Conservation (phyloP, 352 stramenopile genomes). For the Phytophthora boehmeriae region DNA sequence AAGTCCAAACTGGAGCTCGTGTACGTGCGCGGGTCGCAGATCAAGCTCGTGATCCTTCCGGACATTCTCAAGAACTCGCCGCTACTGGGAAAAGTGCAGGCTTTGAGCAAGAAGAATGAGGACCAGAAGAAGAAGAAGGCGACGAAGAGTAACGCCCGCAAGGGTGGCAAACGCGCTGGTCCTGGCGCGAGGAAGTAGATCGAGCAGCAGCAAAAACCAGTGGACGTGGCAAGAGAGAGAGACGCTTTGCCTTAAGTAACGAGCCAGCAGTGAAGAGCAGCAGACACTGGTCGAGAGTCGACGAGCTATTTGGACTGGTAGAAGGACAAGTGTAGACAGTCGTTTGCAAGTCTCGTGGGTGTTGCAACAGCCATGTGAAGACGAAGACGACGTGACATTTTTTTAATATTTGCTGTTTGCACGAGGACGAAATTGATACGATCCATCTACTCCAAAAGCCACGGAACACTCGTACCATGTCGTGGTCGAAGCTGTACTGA, state of each 20-base stretch:
- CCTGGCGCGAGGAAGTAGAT: conserved; percentile 47
- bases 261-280: background rate
- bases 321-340: background rate
- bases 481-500: background rate
- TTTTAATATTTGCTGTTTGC: conserved; percentile 11
- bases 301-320: background rate
- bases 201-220: background rate
- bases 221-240: background rate
- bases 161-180: conserved; percentile 25
- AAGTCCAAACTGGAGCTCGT: conserved; percentile 88
- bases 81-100: conserved; percentile 96
- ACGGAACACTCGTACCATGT: background rate
- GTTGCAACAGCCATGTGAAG: conserved; percentile 4
- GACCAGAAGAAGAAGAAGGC: conserved; percentile 59
- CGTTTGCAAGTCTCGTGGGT: background rate
- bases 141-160: conserved; percentile 29
- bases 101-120: conserved; percentile 72
- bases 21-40: conserved; percentile 96
- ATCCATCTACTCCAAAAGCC: conserved; percentile 1
- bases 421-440: background rate
- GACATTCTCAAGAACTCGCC: conserved; percentile 98
- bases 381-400: conserved; percentile 26
- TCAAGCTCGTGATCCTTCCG: conserved; percentile 97
- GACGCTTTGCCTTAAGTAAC: background rate
- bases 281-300: background rate